Conservation (phyloP, 2,329 filamentous ascomycete genomes). For the Leptographium procerum region DNA sequence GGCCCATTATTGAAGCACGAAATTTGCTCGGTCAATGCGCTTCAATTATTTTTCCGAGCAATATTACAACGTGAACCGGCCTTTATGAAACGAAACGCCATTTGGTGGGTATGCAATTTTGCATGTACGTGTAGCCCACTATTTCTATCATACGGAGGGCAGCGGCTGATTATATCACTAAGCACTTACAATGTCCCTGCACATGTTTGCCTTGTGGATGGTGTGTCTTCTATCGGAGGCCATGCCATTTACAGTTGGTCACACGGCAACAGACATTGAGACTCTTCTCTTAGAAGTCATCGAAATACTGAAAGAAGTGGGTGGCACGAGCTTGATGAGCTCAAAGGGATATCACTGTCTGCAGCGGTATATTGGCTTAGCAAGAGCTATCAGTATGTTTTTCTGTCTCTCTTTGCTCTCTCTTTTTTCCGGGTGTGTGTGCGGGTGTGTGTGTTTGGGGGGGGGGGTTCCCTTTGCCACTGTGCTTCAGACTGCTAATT, state of each 20-base stretch:
- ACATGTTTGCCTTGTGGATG: slow-evolving; percentile 18
- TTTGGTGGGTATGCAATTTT: slow-evolving; percentile 23
- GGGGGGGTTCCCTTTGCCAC: too few relatives aligned
- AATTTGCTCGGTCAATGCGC: slow-evolving; percentile 11
- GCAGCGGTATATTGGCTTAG: slow-evolving; percentile 7
- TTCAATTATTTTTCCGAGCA: slow-evolving; percentile 12
- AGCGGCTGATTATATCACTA: too few relatives aligned
- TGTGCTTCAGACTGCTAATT: too few relatives aligned
- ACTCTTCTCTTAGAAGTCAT: slow-evolving; percentile 5
- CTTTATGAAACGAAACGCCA: slow-evolving; percentile 17
- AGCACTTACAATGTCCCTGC: slow-evolving; percentile 18
- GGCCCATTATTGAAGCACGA: slow-evolving; percentile 15
- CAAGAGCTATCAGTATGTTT: background rate
- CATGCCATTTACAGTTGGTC: background rate
- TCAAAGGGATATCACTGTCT: slow-evolving; percentile 10
- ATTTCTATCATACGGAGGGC: too few relatives aligned
- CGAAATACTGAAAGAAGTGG: slow-evolving; percentile 4
- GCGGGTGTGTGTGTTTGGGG: too few relatives aligned
- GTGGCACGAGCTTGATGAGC: slow-evolving; percentile 13
- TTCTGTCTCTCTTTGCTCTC: background rate
- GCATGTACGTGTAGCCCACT: slow-evolving; percentile 18
- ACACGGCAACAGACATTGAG: background rate
- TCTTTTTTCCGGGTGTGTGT: too few relatives aligned
- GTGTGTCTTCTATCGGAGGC: slow-evolving; percentile 7
- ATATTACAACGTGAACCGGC: slow-evolving; percentile 11